Evolutionary conservation across 2,329 filamentous ascomycete species (phyloP), one percentile per base, ranked within the genome.

Genomic region (Trichoderma hamatum): DNA sequence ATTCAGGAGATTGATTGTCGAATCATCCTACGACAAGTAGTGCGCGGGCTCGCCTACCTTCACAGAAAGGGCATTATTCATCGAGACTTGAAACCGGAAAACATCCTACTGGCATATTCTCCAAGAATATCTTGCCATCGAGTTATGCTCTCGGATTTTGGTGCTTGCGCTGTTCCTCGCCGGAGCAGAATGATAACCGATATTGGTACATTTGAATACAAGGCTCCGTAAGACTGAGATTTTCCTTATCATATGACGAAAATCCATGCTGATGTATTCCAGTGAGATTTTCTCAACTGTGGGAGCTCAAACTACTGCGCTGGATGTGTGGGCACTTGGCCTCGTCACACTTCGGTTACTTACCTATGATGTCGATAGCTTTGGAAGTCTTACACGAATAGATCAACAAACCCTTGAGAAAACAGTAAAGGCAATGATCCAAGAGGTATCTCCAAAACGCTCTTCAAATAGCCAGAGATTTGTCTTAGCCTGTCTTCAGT

Each of bases 241-340:
- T 11, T 2, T n/a, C 13, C n/a, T 4, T 28, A 5, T 10, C 0
- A 13, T 59, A 11, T 19, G 0, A 28, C 2, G 39, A 39, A 34
- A 10, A 1, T 1, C 32, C 64, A 11, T 11, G 49, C 70, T 74
- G 34, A 73, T 61, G 14, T 5, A 16, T 30, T 26, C 1, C n/a
- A 85, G 84, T 1, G 84, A 86, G 74, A 74, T 83, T 9, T 55
- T 55, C 19, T 52, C 59, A 24, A 71, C 55, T 7, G 69, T 71
- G 4, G 66, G 74, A 16, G 32, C 70, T 39, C 76, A 73, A 76
- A 85, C 74, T 64, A 74, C 71, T 19, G 80, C 67, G 63, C 82
- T 85, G 6, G 85, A 87, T 69, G 82, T 87, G 26, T 87, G 85
- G 85, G 82, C 84, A 4, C 73, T 87, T 19, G 85, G 85, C 0